A percentile compares a stretch with the other conserved stretches of the same genome.
Evolutionary conservation across 2,329 filamentous ascomycete genomes (phyloP).

Genomic region (Sclerotinia nivalis): DNA sequence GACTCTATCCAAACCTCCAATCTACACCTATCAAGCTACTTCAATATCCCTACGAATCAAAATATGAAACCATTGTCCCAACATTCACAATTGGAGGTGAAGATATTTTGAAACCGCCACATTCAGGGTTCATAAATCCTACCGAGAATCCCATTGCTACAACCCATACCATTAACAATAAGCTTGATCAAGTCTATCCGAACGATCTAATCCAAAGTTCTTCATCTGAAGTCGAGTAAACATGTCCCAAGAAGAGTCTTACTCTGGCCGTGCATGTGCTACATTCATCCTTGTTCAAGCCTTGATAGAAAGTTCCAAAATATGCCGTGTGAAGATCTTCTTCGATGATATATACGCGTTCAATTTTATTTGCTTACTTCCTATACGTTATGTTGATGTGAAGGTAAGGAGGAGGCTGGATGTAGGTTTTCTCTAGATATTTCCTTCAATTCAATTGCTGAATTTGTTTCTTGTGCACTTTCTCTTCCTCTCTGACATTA

Average conservation of each 20-base stretch:
- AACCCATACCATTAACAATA: background rate
- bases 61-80: background rate
- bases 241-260: background rate
- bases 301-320: background rate
- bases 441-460: background rate
- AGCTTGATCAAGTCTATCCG: background rate
- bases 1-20: background rate
- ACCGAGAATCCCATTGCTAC: background rate
- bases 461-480: background rate
- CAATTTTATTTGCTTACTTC: background rate
- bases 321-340: background rate
- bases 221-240: background rate
- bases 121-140: background rate
- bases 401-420: background rate
- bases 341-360: slow-evolving; percentile 7
- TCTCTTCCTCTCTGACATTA: background rate
- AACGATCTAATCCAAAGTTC: background rate
- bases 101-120: slow-evolving; percentile 4
- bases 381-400: background rate
- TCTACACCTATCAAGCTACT: background rate
- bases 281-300: background rate
- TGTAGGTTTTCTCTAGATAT: background rate
- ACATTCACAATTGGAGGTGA: background rate
- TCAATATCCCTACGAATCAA: no score
- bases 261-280: slow-evolving; percentile 8